Percentiles rank a stretch among this genome's conserved stretches.
phyloP scores from a whole-genome alignment of 1,284 basidiomycete genomes.

The Fomes fomentarius region DNA sequence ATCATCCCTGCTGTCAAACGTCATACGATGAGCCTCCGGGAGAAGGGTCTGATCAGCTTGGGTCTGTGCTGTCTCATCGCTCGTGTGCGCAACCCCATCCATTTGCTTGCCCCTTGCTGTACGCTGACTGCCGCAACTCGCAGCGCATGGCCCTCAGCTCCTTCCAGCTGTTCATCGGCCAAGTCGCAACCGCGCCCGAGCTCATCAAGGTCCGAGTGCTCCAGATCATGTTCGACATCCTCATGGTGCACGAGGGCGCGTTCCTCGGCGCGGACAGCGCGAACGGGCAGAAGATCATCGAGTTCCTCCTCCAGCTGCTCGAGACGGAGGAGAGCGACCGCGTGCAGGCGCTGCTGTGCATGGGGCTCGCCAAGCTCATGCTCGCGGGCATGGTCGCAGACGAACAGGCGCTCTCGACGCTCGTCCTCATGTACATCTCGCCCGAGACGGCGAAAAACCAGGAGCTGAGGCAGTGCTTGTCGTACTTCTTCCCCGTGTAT shows the following conservation, averaged over 20 bases:
- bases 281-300: slow-evolving; percentile 67
- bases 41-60: slow-evolving; percentile 85
- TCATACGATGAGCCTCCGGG: slow-evolving; percentile 83
- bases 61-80: slow-evolving; percentile 94
- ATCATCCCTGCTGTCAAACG: slow-evolving; percentile 91
- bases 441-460: slow-evolving; percentile 87
- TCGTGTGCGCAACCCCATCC: slow-evolving; percentile 43
- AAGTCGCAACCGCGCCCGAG: slow-evolving; percentile 79
- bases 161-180: slow-evolving; percentile 89
- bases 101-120: background rate
- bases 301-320: slow-evolving; percentile 78
- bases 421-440: slow-evolving; percentile 87
- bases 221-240: slow-evolving; percentile 88
- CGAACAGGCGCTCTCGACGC: slow-evolving; percentile 73
- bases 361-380: slow-evolving; percentile 91
- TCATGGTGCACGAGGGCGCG: slow-evolving; percentile 87
- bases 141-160: slow-evolving; percentile 90
- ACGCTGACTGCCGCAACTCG: background rate
- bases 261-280: slow-evolving; percentile 64
- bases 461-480: slow-evolving; percentile 88
- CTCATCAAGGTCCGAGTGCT: slow-evolving; percentile 82
- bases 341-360: slow-evolving; percentile 79
- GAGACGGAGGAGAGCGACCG: slow-evolving; percentile 76
- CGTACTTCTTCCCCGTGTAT: slow-evolving; percentile 96
- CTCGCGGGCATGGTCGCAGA: slow-evolving; percentile 84